Evolutionary conservation across 768 basidiomycete species (phyloP), one percentile per base, ranked within the genome.

Genomic region (Kwoniella pini): DNA sequence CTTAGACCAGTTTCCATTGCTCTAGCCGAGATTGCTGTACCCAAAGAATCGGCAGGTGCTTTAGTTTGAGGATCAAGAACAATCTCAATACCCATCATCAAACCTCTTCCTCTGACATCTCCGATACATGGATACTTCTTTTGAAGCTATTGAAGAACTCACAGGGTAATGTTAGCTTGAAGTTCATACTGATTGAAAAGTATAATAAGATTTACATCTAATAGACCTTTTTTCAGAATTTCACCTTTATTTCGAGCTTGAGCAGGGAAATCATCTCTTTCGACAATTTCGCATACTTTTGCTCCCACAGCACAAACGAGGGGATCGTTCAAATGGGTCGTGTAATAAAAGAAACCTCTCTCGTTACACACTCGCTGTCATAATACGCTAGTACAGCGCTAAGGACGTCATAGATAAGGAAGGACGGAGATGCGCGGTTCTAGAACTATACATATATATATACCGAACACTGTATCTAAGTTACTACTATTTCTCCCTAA

Each of bases 281-380:
- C 31, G 10, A 67, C 68, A 39, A 70, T 64, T 49, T 67, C 46
- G 42, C 43, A 48, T 15, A 64, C 65, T 31, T 70, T 64, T 11
- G 56, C 39, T 11, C 64, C 72, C 13, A 69, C 62, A 1, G 67
- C 64, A 39, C 53, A 57, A 9, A 48, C 42, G 17, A 66, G 57
- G 3, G 69, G 69, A 40, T 71, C 67, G 40, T 62, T 64, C 31
- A 73, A 28, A 31, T 71, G 71, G 5, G 71, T 71, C 12, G 69
- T 73, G 40, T 68, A 66, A 51, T 48, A 71, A 36, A 70, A 42
- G 58, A 62, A 73, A 12, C 69, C 71, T n/a, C 51, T 26, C 17
- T 64, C 49, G 26, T 45, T 30, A 11, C 53, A 45, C 2, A 46
- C 42, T 38, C 52, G n/a, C 27, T 58, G n/a, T n/a, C n/a, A n/a